Evolutionary conservation across 2,329 filamentous ascomycete genomes (phyloP).

Genomic region (Hymenoscyphus fraxineus): DNA sequence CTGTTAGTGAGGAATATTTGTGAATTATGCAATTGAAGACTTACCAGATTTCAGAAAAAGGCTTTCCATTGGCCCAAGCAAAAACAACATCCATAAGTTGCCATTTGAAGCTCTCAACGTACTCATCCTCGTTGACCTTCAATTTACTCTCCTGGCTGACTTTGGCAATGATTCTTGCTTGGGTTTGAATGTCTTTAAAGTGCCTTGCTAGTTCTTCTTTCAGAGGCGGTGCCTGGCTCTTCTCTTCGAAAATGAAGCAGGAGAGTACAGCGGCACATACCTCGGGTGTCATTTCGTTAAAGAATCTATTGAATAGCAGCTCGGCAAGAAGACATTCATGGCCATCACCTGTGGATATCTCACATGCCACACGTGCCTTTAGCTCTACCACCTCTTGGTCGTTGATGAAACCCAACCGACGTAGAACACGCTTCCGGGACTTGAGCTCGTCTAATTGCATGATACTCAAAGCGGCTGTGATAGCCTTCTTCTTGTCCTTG

Average conservation of each 20-base stretch:
- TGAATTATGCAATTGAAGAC: slow-evolving; percentile 38
- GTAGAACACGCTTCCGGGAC: slow-evolving; percentile 89
- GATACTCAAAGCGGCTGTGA: slow-evolving; percentile 78
- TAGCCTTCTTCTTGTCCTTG: slow-evolving; percentile 84
- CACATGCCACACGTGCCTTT: slow-evolving; percentile 94
- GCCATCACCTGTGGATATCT: slow-evolving; percentile 78
- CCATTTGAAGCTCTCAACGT: slow-evolving; percentile 83
- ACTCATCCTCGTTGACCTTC: slow-evolving; percentile 91
- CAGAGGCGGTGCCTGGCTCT: slow-evolving; percentile 72
- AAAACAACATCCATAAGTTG: slow-evolving; percentile 96
- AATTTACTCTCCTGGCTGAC: slow-evolving; percentile 94
- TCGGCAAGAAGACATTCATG: slow-evolving; percentile 93
- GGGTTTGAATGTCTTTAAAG: slow-evolving; percentile 78
- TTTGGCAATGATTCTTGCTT: slow-evolving; percentile 86
- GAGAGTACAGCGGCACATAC: slow-evolving; percentile 81
- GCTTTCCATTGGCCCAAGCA: slow-evolving; percentile 83
- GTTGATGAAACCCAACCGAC: slow-evolving; percentile 92
- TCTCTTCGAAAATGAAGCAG: slow-evolving; percentile 97
- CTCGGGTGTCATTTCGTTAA: slow-evolving; percentile 90
- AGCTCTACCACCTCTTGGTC: slow-evolving; percentile 93
- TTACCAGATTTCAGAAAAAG: slow-evolving; percentile 93
- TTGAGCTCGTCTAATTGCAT: slow-evolving; percentile 95
- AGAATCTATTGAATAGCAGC: slow-evolving; percentile 93
- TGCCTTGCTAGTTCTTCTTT: slow-evolving; percentile 85
- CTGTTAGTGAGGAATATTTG: slow-evolving; percentile 21